Evolutionary conservation across 306 rosid species (phyloP), one percentile per base, ranked within the genome.

Genomic region (Quercus engelmannii): DNA sequence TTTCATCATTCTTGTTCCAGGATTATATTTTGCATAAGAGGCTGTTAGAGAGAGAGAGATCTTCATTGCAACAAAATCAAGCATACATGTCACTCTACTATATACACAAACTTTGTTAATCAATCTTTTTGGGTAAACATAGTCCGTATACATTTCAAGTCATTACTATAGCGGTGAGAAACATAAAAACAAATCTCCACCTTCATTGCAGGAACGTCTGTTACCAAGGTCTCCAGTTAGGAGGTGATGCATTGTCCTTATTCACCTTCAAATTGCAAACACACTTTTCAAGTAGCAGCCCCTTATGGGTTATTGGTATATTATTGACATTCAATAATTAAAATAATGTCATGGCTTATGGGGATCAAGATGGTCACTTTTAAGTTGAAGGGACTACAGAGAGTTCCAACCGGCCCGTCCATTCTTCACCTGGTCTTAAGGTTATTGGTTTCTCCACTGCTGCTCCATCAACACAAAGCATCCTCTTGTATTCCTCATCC

Each of bases 381-480:
- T 19, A 92, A 80, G 90, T 82, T 5, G 91, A 91, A 55, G 79
- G 90, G 65, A 90, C 76, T 75, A 89, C 74, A 4, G 91, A 79
- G 55, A 93, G 91, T 49, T 91, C 98, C 84, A 96, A 76, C n/a
- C 92, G 90, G 7, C 98, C 93, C 0, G 87, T 96, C 96, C 98
- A 93, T 86, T 93, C 97, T 85, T 95, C 93, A 25, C 93, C 91
- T 9, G 91, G 94, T 83, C 91, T 91, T 84, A 95, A 69, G 21
- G 88, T 84, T 78, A 95, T 91, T 1, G 94, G 89, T 15, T 90
- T 90, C 82, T 88, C 97, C 65, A 94, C 67, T 55, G 94, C 90
- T 62, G 99, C 97, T 25, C 92, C 94, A 74, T 94, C 94, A 46
- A 95, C 90, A 15, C 99, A 92, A 1, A 95, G 83, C 97, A 91